phyloP scores from a whole-genome alignment of 108 stramenopile genomes.

The Cylindrotheca fusiformis region DNA sequence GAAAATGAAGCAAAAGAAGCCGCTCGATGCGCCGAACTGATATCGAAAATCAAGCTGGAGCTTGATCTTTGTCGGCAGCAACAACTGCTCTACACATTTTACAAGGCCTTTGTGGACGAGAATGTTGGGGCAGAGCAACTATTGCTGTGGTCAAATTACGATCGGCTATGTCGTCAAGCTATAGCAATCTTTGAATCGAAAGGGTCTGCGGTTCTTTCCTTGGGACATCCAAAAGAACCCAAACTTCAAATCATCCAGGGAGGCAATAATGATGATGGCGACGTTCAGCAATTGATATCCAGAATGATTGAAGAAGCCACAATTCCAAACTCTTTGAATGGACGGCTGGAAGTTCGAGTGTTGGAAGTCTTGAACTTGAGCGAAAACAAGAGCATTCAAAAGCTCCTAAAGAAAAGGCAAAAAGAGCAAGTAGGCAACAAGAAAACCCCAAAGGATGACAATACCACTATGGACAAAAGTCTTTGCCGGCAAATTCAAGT shows the following conservation, averaged over 20 bases:
- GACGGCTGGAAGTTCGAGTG: constrained; percentile 17
- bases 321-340: not conserved
- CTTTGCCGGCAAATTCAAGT: not conserved
- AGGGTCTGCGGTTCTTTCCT: constrained; percentile 3
- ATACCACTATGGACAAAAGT: not conserved
- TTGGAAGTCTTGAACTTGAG: constrained; percentile 19
- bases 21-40: constrained; percentile 5
- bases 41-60: constrained; percentile 18
- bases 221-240: constrained; percentile 2
- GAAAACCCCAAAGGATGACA: not conserved
- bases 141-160: constrained; percentile 15
- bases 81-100: constrained; percentile 12
- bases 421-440: not conserved
- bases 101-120: constrained; percentile 9
- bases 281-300: constrained; percentile 3
- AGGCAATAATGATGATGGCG: not conserved
- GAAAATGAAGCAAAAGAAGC: constrained; percentile 23
- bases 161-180: constrained; percentile 7
- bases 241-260: too few species aligned
- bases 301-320: constrained; percentile 8
- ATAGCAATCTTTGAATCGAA: constrained; percentile 3
- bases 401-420: constrained; percentile 2
- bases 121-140: constrained; percentile 7
- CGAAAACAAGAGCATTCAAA: constrained; percentile 20
- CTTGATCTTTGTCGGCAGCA: constrained; percentile 6